phyloP scores from a whole-genome alignment of 331 rosid species.

The Acacia pycnantha region DNA sequence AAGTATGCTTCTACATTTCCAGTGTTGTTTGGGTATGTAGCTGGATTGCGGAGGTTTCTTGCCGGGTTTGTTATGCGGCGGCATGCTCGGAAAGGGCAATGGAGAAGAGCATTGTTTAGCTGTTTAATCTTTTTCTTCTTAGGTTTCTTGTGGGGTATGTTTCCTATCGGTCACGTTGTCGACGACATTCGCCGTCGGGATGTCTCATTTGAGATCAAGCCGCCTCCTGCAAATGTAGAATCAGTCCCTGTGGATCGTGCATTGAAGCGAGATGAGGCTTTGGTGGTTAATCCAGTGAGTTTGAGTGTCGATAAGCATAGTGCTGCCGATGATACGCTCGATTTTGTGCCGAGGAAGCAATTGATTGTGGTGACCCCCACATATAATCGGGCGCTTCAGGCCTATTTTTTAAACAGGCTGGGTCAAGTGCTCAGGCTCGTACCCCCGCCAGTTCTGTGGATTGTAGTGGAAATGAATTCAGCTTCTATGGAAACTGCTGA shows the following conservation, averaged over 20 bases:
- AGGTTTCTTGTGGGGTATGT: slow-evolving; percentile 74
- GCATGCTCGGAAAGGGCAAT: slow-evolving; percentile 52
- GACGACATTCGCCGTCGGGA: slow-evolving; percentile 47
- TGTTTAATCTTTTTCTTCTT: slow-evolving; percentile 65
- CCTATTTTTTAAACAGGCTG: slow-evolving; percentile 75
- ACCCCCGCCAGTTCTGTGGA: slow-evolving; percentile 82
- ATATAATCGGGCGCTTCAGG: slow-evolving; percentile 66
- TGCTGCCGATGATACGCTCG: slow-evolving; percentile 25
- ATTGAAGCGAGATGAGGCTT: slow-evolving; percentile 34
- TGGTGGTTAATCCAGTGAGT: slow-evolving; percentile 40
- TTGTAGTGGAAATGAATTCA: slow-evolving; percentile 80
- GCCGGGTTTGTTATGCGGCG: slow-evolving; percentile 46
- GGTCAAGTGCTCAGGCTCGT: slow-evolving; percentile 77
- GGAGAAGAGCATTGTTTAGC: slow-evolving; percentile 56
- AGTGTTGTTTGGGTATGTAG: slow-evolving; percentile 31
- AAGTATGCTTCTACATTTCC: slow-evolving; percentile 55
- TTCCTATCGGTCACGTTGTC: slow-evolving; percentile 65
- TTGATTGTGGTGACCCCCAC: slow-evolving; percentile 88
- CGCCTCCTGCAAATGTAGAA: slow-evolving; percentile 48
- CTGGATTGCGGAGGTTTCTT: slow-evolving; percentile 40
- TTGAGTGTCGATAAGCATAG: slow-evolving; percentile 28
- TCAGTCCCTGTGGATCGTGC: slow-evolving; percentile 28
- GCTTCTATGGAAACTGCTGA: slow-evolving; percentile 94
- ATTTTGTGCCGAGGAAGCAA: slow-evolving; percentile 69
- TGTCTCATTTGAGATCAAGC: slow-evolving; percentile 61